A percentile compares a stretch with the other conserved stretches of the same genome.
Evolutionary conservation across 352 stramenopile genomes (phyloP).

Genomic region (Globisporangium lucens): DNA sequence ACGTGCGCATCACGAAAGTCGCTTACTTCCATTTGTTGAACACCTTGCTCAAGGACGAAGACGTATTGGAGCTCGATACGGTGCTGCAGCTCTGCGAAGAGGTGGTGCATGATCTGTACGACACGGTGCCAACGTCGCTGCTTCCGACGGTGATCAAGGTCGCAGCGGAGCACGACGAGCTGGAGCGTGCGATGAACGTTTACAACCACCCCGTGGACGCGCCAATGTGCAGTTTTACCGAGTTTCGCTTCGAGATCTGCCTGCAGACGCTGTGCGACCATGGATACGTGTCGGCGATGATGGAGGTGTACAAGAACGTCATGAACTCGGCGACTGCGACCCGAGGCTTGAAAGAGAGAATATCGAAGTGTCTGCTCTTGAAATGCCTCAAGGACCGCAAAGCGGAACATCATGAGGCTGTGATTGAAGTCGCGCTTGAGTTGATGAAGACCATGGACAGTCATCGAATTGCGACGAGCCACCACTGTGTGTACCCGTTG

Average conservation of each 20-base stretch:
- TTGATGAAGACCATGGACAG: conserved; percentile 59
- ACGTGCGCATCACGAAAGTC: conserved; percentile 40
- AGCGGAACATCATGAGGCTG: conserved; percentile 22
- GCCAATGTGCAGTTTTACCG: conserved; percentile 39
- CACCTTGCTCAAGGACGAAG: conserved; percentile 53
- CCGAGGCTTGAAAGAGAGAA: conserved; percentile 38
- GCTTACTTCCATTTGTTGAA: conserved; percentile 63
- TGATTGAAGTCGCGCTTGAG: conserved; percentile 17
- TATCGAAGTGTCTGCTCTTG: conserved; percentile 65
- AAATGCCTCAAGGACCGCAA: conserved; percentile 43
- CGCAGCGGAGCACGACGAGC: conserved; percentile 47
- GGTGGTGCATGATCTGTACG: conserved; percentile 34
- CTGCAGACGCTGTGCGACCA: conserved; percentile 53
- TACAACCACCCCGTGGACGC: conserved; percentile 42
- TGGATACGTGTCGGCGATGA: conserved; percentile 42
- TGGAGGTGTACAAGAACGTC: conserved; percentile 51
- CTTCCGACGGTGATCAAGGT: conserved; percentile 56
- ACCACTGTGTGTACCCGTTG: conserved; percentile 46
- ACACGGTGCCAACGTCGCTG: conserved; percentile 49
- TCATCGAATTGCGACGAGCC: conserved; percentile 46
- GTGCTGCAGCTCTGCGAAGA: conserved; percentile 56
- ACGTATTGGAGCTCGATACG: conserved; percentile 38
- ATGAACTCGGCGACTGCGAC: conserved; percentile 38
- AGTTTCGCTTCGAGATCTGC: conserved; percentile 70
- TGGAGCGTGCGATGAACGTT: conserved; percentile 60